phyloP scores from a whole-genome alignment of 1,284 basidiomycete species.

The Sphaerobolus stellatus region DNA sequence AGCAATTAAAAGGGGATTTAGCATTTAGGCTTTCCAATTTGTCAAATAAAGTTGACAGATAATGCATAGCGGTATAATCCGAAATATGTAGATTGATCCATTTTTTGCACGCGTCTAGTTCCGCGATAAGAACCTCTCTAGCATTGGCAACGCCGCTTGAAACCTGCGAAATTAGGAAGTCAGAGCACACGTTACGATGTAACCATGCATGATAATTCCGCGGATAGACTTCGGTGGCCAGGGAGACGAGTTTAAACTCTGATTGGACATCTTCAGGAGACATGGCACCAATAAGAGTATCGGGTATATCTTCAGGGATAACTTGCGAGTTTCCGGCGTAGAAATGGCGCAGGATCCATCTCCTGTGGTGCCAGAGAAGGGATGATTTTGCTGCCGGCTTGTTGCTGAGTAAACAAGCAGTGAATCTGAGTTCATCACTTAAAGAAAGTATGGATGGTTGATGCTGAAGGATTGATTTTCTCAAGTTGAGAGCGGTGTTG shows the following conservation, averaged over 20 bases:
- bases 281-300: too few species aligned
- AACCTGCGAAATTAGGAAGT: conserved; percentile 16
- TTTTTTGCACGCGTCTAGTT: conserved; percentile 34
- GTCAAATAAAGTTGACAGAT: conserved; percentile 38
- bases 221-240: conserved; percentile 57
- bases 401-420: conserved; percentile 46
- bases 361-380: conserved; percentile 64
- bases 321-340: conserved; percentile 8
- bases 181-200: conserved; percentile 51
- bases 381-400: conserved; percentile 60
- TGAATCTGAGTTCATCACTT: conserved; percentile 46
- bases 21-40: conserved; percentile 4
- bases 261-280: conserved; percentile 32
- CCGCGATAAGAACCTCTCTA: conserved; percentile 33
- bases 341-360: conserved; percentile 51
- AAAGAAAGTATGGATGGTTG: not conserved
- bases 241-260: conserved; percentile 47
- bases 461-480: conserved; percentile 49
- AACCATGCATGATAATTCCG: conserved; percentile 70
- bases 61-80: conserved; percentile 63
- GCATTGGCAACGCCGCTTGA: not conserved
- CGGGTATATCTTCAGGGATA: conserved; percentile 16
- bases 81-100: conserved; percentile 64
- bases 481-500: conserved; percentile 58
- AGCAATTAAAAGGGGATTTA: not conserved